Conservation (phyloP, 192 early-diverging fungal genomes). For the Neocallimastix lanati region DNA sequence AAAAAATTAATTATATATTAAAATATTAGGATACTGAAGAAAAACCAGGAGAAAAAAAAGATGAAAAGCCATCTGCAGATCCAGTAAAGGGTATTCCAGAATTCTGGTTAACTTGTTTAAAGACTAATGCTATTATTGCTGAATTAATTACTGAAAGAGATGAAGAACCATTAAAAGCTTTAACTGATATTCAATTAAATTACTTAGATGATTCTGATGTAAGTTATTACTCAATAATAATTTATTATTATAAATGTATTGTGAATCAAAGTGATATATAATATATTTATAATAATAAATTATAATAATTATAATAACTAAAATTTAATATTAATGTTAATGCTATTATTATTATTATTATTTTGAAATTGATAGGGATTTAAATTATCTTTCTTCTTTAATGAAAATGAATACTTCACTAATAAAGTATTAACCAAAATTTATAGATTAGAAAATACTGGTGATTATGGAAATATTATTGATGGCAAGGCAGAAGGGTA, state of each 20-base stretch:
- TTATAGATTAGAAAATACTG: constrained; percentile 60
- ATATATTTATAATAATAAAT: no score
- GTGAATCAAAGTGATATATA: no score
- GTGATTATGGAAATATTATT: constrained; percentile 65
- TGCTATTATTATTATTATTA: not conserved
- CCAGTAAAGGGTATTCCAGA: constrained; percentile 63
- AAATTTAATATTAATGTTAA: not conserved
- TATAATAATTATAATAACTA: no score
- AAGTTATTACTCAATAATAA: not conserved
- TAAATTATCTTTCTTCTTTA: constrained; percentile 83
- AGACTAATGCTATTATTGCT: constrained; percentile 58
- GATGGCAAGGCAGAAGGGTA: constrained; percentile 81
- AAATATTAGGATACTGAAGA: constrained; percentile 18
- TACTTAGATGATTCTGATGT: constrained; percentile 39
- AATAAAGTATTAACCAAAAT: constrained; percentile 79
- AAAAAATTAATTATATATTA: no score
- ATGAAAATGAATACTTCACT: constrained; percentile 72
- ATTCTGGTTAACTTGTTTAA: constrained; percentile 91
- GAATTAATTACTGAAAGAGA: constrained; percentile 85
- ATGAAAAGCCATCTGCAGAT: constrained; percentile 15
- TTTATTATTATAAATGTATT: no score
- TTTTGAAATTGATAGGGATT: constrained; percentile 40
- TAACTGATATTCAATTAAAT: constrained; percentile 69
- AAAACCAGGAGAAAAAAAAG: constrained; percentile 15
- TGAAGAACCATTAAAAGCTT: constrained; percentile 67